phyloP scores from a whole-genome alignment of 176 grass and related monocot genomes.

The Musa troglodytarum region DNA sequence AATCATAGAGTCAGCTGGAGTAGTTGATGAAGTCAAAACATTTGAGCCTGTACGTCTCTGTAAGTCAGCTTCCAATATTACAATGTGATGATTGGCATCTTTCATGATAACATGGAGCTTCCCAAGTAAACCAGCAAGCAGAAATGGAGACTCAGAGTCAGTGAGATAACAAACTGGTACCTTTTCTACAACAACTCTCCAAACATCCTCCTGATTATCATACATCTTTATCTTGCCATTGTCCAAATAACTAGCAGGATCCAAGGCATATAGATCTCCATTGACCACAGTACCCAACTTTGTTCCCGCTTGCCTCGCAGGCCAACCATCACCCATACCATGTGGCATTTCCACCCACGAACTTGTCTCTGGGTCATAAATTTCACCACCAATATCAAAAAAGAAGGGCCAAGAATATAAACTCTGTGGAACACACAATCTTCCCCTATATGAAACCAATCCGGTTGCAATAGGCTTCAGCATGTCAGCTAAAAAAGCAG shows the following conservation, averaged over 20 bases:
- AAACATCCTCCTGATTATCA: slow-evolving; percentile 55
- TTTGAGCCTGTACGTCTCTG: slow-evolving; percentile 14
- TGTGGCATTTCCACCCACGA: slow-evolving; percentile 73
- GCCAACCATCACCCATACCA: slow-evolving; percentile 75
- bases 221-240: slow-evolving; percentile 68
- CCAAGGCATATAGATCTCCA: slow-evolving; percentile 67
- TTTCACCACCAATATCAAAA: slow-evolving; percentile 73
- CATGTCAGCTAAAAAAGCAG: slow-evolving; percentile 52
- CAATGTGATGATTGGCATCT: slow-evolving; percentile 35
- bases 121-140: slow-evolving; percentile 54
- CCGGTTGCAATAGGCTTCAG: slow-evolving; percentile 72
- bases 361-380: slow-evolving; percentile 52
- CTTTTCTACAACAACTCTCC: slow-evolving; percentile 46
- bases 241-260: slow-evolving; percentile 55
- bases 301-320: slow-evolving; percentile 57
- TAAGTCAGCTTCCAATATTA: slow-evolving; percentile 40
- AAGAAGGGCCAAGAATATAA: slow-evolving; percentile 79
- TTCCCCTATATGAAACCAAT: slow-evolving; percentile 60
- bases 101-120: slow-evolving; percentile 66
- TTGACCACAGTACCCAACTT: slow-evolving; percentile 54
- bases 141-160: slow-evolving; percentile 43
- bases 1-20: slow-evolving; percentile 10
- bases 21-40: slow-evolving; percentile 3
- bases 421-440: slow-evolving; percentile 71
- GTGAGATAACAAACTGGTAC: slow-evolving; percentile 42